These are phyloP conservation scores for Eucalyptus erythrocorys DNA, from an alignment of 345 rosid species.

Conservation along the genomic window DNA sequence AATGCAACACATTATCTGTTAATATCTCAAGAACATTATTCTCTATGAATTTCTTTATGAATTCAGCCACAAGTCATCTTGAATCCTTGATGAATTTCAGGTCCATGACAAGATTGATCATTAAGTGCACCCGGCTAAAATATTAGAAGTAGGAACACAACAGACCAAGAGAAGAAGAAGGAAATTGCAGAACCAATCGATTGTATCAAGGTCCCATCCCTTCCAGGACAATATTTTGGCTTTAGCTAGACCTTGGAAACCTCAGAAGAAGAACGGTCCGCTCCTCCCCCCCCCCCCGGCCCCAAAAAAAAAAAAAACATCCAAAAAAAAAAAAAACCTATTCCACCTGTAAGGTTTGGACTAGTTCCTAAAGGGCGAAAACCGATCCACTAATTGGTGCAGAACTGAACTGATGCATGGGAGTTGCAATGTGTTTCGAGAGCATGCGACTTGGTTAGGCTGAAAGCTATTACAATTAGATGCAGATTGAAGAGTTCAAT, in stretches of 20 bases:
- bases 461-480: no score
- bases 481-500: no score
- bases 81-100: background rate
- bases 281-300: no score
- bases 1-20: background rate
- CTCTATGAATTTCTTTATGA: rapidly evolving
- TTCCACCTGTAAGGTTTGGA: no score
- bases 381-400: no score
- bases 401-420: no score
- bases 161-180: background rate
- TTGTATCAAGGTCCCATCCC: background rate
- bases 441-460: no score
- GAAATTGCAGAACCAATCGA: background rate
- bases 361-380: no score
- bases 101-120: background rate
- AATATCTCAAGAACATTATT: background rate
- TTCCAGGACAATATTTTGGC: background rate
- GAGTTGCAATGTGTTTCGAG: no score
- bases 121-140: rapidly evolving
- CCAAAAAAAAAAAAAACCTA: no score
- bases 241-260: background rate
- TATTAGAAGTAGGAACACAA: background rate
- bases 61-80: background rate
- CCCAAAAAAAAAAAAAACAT: no score
- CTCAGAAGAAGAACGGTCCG: no score